phyloP scores from a whole-genome alignment of 352 stramenopile species.

The Pythium brachiatum region DNA sequence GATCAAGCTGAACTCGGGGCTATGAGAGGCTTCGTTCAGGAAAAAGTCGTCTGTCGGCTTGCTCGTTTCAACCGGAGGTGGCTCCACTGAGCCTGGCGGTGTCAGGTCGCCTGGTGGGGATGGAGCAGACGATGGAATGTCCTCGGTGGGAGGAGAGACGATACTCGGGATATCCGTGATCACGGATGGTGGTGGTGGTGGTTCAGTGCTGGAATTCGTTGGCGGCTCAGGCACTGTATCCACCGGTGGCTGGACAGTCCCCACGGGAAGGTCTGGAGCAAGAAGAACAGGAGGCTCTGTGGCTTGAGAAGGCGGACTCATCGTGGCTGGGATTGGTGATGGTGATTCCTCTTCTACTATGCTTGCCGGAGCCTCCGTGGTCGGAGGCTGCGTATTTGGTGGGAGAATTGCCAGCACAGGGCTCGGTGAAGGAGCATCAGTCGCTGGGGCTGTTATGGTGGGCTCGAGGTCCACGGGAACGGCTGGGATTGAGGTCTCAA shows the following conservation, averaged over 20 bases:
- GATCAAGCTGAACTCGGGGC: slow-evolving; percentile 13
- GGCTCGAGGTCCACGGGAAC: no score
- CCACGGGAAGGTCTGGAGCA: background rate
- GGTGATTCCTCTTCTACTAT: background rate
- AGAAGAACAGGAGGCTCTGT: background rate
- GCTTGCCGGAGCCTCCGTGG: background rate
- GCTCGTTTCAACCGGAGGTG: background rate
- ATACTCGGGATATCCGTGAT: background rate
- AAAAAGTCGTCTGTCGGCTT: background rate
- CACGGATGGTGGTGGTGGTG: background rate
- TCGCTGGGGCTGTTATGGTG: no score
- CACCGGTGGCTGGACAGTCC: background rate
- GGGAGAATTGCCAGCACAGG: background rate
- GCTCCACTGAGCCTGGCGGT: background rate
- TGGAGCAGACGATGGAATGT: background rate
- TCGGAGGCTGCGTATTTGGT: no score
- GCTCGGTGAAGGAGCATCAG: background rate
- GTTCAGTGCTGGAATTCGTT: background rate
- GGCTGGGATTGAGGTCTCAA: no score
- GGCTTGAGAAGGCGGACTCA: background rate
- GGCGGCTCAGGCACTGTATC: background rate
- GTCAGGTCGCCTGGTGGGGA: background rate
- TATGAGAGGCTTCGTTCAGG: background rate
- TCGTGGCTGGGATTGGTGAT: background rate
- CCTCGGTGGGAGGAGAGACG: background rate